phyloP scores from a whole-genome alignment of 2,329 filamentous ascomycete genomes.

The Escovopsis sp. region DNA sequence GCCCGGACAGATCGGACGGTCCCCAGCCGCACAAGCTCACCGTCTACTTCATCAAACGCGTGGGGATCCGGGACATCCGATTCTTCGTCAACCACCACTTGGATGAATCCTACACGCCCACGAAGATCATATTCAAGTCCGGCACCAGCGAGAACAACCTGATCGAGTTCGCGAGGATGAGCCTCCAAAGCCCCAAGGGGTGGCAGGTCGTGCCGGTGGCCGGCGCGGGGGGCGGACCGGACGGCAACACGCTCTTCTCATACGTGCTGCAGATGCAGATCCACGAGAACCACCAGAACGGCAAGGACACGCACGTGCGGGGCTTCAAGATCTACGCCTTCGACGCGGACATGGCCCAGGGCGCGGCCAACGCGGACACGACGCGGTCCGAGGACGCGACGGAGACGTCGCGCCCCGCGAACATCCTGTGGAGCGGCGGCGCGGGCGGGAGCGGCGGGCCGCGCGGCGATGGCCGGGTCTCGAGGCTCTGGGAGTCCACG shows the following conservation, averaged over 20 bases:
- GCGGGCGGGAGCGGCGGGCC: too few species aligned
- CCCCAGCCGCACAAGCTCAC: conserved; percentile 71
- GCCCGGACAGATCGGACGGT: conserved; percentile 49
- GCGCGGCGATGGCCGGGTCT: neutral
- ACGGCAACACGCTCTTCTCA: conserved; percentile 63
- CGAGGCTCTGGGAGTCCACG: conserved; percentile 14
- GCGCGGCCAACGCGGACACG: conserved; percentile 20
- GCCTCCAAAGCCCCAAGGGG: conserved; percentile 62
- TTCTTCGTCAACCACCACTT: conserved; percentile 81
- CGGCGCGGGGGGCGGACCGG: conserved; percentile 40
- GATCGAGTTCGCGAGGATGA: conserved; percentile 71
- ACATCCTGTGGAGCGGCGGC: conserved; percentile 6
- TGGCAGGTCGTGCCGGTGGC: conserved; percentile 72
- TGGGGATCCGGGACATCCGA: conserved; percentile 62
- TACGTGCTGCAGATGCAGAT: conserved; percentile 85
- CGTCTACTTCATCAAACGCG: conserved; percentile 73
- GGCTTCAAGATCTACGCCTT: conserved; percentile 73
- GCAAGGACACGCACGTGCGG: conserved; percentile 94
- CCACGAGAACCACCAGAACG: conserved; percentile 95
- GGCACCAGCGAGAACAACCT: conserved; percentile 87
- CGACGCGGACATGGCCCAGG: conserved; percentile 31
- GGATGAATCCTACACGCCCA: conserved; percentile 94
- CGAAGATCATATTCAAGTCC: conserved; percentile 74
- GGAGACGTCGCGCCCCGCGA: too few species aligned
- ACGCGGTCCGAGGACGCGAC: conserved; percentile 14